phyloP scores from a whole-genome alignment of 108 stramenopile species.

The Tribonema minus region DNA sequence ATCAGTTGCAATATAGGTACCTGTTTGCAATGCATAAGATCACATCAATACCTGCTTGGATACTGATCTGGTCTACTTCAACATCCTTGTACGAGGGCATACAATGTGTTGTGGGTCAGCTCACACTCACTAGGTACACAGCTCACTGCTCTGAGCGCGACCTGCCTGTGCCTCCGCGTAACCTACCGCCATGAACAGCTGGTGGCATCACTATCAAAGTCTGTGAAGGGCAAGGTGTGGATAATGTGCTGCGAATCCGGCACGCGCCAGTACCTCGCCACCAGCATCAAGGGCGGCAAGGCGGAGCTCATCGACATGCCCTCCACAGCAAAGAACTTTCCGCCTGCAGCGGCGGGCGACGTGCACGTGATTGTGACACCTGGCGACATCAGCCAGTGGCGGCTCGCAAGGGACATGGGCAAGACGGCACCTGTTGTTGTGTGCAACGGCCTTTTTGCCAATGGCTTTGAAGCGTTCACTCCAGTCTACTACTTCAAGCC shows the following conservation, averaged over 20 bases:
- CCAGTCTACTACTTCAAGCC: constrained; percentile 41
- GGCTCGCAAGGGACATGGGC: constrained; percentile 10
- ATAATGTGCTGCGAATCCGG: constrained; percentile 23
- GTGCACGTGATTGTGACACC: constrained; percentile 18
- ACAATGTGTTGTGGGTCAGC: neutral
- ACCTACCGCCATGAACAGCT: neutral
- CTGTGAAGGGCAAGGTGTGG: neutral
- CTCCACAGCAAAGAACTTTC: constrained; percentile 20
- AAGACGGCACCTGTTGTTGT: constrained; percentile 18
- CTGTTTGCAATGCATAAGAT: neutral
- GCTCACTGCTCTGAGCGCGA: neutral
- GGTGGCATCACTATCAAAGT: neutral
- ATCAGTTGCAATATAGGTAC: no score
- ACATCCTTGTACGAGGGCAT: neutral
- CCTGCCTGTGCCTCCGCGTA: neutral
- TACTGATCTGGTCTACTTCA: neutral
- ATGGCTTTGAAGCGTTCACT: constrained; percentile 26
- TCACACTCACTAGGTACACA: neutral
- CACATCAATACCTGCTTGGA: neutral
- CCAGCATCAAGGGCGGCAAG: neutral
- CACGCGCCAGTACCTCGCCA: neutral
- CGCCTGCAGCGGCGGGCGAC: constrained; percentile 13
- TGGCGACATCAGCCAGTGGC: constrained; percentile 28
- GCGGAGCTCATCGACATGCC: constrained; percentile 9
- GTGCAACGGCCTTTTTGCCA: constrained; percentile 26